A percentile compares a stretch with the other conserved stretches of the same genome.
Evolutionary conservation across 495 filamentous ascomycete species (phyloP).

Genomic region (Neurospora terricola): DNA sequence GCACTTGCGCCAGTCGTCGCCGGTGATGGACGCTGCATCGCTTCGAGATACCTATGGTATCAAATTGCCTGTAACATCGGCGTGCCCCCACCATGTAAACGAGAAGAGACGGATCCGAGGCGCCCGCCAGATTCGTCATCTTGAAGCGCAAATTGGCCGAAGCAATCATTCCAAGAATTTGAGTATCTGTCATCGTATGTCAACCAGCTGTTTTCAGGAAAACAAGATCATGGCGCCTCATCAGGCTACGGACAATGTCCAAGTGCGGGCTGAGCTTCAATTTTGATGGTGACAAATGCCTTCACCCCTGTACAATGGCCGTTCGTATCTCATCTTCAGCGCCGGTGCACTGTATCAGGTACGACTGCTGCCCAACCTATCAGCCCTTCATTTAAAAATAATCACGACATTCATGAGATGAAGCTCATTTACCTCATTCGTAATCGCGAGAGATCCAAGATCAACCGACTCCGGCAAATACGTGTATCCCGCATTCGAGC

Average conservation of each 20-base stretch:
- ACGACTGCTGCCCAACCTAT: not conserved
- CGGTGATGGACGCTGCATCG: not conserved
- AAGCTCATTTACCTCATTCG: not conserved
- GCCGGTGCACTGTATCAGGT: not conserved
- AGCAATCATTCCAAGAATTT: not conserved
- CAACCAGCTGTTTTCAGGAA: not conserved
- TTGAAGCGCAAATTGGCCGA: not conserved
- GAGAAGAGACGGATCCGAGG: not conserved
- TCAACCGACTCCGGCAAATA: not conserved
- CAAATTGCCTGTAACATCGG: not conserved
- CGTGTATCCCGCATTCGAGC: not conserved
- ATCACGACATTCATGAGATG: constrained; percentile 1
- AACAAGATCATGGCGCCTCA: not conserved
- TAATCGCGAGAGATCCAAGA: not conserved
- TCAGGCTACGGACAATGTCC: not conserved
- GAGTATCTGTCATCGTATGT: not conserved
- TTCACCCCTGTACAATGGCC: not conserved
- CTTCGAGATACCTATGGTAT: not conserved
- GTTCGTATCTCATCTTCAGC: not conserved
- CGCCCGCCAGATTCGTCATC: not conserved
- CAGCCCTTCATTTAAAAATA: not conserved
- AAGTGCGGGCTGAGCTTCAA: not conserved
- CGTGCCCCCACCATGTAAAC: not conserved
- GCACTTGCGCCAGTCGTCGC: not conserved
- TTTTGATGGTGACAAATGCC: not conserved